phyloP scores from a whole-genome alignment of 306 rosid genomes.

The Vicia faba region DNA sequence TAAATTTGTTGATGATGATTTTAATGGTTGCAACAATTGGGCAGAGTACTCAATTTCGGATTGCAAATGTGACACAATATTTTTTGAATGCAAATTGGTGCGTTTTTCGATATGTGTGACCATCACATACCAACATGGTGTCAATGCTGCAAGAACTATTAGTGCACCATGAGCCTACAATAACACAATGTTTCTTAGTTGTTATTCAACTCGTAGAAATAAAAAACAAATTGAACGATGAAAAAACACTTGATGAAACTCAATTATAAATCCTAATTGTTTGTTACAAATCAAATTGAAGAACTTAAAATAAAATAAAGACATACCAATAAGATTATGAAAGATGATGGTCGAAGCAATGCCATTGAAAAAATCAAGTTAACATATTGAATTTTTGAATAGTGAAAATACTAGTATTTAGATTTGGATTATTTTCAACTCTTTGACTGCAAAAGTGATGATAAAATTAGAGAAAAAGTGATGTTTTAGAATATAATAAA shows the following conservation, averaged over 20 bases:
- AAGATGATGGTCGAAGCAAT: conserved; percentile 33
- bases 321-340: conserved; percentile 33
- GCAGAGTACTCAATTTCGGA: conserved; percentile 27
- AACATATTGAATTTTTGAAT: neutral
- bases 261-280: neutral
- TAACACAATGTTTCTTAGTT: neutral
- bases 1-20: conserved; percentile 40
- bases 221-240: neutral
- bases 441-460: neutral
- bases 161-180: conserved; percentile 40
- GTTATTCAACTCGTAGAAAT: neutral
- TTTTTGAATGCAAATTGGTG: conserved; percentile 20
- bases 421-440: neutral
- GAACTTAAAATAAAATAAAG: too few species aligned
- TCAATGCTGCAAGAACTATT: conserved; percentile 25
- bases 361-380: conserved; percentile 37
- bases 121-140: conserved; percentile 36
- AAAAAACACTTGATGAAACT: neutral
- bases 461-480: neutral
- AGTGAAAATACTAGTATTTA: neutral
- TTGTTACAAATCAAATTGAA: conserved; percentile 2
- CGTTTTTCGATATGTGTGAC: conserved; percentile 19
- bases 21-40: conserved; percentile 12
- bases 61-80: conserved; percentile 13
- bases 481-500: neutral